Conservation (phyloP, 2,329 filamentous ascomycete genomes). For the Ophiostoma triangulosporum region DNA sequence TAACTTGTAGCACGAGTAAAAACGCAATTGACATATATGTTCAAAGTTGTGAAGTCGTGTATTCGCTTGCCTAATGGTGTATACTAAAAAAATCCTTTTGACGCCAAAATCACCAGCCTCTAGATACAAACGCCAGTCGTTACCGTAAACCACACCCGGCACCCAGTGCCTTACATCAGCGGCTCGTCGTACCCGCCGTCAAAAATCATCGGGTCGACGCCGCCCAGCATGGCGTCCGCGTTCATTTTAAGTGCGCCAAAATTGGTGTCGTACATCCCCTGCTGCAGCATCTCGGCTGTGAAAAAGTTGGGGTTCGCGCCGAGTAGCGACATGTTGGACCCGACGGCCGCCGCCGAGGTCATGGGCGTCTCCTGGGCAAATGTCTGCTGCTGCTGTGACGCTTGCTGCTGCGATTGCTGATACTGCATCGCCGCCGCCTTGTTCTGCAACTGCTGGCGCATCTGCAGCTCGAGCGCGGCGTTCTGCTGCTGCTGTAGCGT, state of each 20-base stretch:
- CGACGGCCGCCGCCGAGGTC: background rate
- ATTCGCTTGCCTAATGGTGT: too few species aligned
- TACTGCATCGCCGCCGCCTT: background rate
- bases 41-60: too few species aligned
- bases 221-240: constrained; percentile 43
- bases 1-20: too few species aligned
- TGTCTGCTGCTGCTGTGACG: constrained; percentile 1
- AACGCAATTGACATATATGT: too few species aligned
- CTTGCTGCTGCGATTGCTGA: background rate
- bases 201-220: constrained; percentile 46
- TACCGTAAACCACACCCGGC: background rate
- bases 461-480: constrained; percentile 29
- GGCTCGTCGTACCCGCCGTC: constrained; percentile 34
- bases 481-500: background rate
- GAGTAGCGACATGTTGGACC: background rate
- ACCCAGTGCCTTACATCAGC: background rate
- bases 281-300: constrained; percentile 33
- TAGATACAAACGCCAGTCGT: background rate
- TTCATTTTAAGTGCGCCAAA: constrained; percentile 41
- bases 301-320: constrained; percentile 19
- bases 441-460: constrained; percentile 21
- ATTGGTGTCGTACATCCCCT: constrained; percentile 36
- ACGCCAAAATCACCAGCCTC: too few species aligned
- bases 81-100: too few species aligned
- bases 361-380: background rate